Base-by-base conservation (phyloP, 75 land plant genomes). In the Picea glauca region DNA sequence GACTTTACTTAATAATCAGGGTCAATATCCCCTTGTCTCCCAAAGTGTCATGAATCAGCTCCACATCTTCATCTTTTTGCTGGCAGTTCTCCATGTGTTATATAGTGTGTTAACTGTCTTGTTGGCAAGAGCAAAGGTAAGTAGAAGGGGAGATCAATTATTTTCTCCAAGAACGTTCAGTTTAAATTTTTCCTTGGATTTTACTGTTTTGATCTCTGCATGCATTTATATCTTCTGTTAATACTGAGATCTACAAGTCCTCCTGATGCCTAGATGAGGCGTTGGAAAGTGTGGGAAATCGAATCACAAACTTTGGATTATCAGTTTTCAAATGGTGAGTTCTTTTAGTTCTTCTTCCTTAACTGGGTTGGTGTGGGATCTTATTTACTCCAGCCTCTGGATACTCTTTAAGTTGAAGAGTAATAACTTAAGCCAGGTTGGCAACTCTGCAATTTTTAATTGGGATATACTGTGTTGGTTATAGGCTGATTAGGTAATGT, bases 31-130 rank as follows among this genome's bases (percentile, higher is more conserved):
- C 14, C 61, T 90, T 15, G 84, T 90, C 43, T 85, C 91, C 40
- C 61, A 67, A 30, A 72, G 72, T 4, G 86, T 81, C 56, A 58
- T 90, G 15, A 80, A 85, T 50, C 91, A 90, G 58, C 88, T 90
- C 60, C 91, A 81, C 83, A 88, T 82, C 54, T 82, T 90, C 80
- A 80, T 90, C 7, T 90, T 85, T 43, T 81, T 83, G n/a, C 26
- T 90, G 58, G 91, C 90, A 31, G 74, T 85, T 23, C 67, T 85
- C 62, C 91, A 90, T 58, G 84, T 88, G 26, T 56, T 79, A 20
- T 88, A 83, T 77, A 75, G 81, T 61, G 77, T 88, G 58, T 33
- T 90, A 12, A 88, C 91, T 38, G 83, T 85, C 76, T 74, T 77
- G n/a, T 74, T 90, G 23, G 87, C 83, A 40, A 78, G 77, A 58